These are phyloP conservation scores for Fusarium proliferatum DNA, from an alignment of 2,329 filamentous ascomycete genomes.

Conservation along the genomic window DNA sequence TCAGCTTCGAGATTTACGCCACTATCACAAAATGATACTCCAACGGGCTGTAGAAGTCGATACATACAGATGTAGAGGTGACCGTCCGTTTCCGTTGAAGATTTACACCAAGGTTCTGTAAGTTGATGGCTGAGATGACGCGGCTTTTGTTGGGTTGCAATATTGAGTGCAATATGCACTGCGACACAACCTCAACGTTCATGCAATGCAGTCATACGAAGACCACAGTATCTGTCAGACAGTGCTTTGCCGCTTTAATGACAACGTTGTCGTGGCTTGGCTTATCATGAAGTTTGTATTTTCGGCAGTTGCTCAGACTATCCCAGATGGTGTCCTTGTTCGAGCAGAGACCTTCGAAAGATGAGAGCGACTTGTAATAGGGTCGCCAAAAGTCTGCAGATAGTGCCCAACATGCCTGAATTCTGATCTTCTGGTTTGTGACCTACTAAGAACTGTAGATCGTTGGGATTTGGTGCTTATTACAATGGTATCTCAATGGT, in stretches of 20 bases:
- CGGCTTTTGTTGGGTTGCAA: background rate
- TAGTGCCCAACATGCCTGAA: fast-evolving
- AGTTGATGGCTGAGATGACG: background rate
- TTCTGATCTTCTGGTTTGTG: background rate
- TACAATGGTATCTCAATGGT: too few species aligned
- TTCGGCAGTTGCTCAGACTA: background rate
- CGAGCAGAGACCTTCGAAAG: too few species aligned
- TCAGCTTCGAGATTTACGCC: background rate
- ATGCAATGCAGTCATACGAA: background rate
- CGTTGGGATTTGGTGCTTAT: too few species aligned
- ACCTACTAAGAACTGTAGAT: too few species aligned
- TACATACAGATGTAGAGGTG: too few species aligned
- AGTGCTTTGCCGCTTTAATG: background rate
- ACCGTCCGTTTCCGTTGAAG: fast-evolving
- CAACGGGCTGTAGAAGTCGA: background rate
- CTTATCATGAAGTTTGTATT: background rate
- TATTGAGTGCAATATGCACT: background rate
- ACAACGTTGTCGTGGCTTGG: fast-evolving
- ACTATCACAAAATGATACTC: background rate
- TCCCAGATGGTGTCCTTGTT: too few species aligned
- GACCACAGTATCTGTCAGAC: background rate
- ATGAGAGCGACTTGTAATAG: background rate
- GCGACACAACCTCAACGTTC: background rate
- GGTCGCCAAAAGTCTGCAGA: fast-evolving
- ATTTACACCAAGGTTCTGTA: fast-evolving